Conservation (phyloP, 257 asterid species). For the Nicotiana sylvestris region DNA sequence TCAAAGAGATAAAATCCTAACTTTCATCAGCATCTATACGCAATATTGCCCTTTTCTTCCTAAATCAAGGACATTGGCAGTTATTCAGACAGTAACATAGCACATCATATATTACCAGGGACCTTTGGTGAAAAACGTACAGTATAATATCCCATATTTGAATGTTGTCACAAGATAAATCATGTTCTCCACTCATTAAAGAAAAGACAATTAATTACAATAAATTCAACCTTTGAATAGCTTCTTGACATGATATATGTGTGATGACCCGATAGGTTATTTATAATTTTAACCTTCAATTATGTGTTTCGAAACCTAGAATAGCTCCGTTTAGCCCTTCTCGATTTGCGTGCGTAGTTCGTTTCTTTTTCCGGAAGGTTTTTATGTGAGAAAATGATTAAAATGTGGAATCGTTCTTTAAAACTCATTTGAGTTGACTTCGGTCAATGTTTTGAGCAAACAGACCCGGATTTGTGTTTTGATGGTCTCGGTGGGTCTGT, state of each 20-base stretch:
- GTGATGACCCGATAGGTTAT: too few species aligned
- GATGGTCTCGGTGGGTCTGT: too few species aligned
- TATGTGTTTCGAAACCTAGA: too few species aligned
- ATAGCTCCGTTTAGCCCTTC: too few species aligned
- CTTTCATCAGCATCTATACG: neutral
- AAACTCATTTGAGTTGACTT: too few species aligned
- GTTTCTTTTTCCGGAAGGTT: too few species aligned
- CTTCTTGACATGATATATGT: neutral
- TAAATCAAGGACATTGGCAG: neutral
- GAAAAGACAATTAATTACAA: neutral
- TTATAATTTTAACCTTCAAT: too few species aligned
- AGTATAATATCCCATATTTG: neutral
- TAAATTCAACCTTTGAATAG: neutral
- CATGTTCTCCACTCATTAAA: neutral
- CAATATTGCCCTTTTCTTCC: neutral
- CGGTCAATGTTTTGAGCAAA: too few species aligned
- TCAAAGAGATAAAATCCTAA: neutral
- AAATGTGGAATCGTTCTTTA: too few species aligned
- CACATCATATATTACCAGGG: neutral
- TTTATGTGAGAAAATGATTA: too few species aligned
- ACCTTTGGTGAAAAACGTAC: neutral
- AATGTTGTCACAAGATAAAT: neutral
- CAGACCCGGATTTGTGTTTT: too few species aligned
- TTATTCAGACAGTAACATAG: neutral
- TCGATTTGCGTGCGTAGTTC: too few species aligned